These are phyloP conservation scores for Leersia perrieri DNA, from an alignment of 176 grass and related monocot genomes.

Conservation along the genomic window DNA sequence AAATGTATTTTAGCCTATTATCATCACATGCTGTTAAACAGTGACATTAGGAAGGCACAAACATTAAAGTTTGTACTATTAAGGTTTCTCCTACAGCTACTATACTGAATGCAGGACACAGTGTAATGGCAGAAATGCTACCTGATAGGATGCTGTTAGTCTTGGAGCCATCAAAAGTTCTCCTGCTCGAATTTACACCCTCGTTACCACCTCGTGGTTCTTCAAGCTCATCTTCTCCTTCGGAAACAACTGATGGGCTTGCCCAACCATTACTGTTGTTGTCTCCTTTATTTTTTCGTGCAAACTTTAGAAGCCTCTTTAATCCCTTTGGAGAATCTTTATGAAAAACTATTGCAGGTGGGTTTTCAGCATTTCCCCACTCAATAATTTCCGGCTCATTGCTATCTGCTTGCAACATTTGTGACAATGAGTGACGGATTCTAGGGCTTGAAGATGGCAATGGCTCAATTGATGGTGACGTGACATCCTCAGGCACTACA, in stretches of 20 bases:
- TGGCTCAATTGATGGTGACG: constrained; percentile 46
- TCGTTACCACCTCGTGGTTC: constrained; percentile 64
- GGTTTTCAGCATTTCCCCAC: constrained; percentile 99
- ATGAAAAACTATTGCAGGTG: constrained; percentile 93
- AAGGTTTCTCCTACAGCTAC: neutral
- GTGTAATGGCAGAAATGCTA: constrained; percentile 29
- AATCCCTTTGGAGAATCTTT: constrained; percentile 98
- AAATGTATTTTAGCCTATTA: neutral
- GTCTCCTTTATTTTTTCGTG: constrained; percentile 94
- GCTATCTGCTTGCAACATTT: constrained; percentile 98
- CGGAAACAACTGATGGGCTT: constrained; percentile 78
- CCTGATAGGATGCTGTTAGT: constrained; percentile 68
- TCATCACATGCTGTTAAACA: neutral
- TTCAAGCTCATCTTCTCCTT: constrained; percentile 95
- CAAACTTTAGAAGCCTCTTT: constrained; percentile 98
- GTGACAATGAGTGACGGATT: constrained; percentile 89
- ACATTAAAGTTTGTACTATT: neutral
- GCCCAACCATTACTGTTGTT: constrained; percentile 59
- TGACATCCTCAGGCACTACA: constrained; percentile 40
- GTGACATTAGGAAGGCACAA: neutral
- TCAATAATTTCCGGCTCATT: constrained; percentile 95
- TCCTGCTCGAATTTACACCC: constrained; percentile 58
- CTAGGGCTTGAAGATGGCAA: constrained; percentile 74
- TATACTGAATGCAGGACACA: neutral
- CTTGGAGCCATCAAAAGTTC: constrained; percentile 61